These are phyloP conservation scores for Oxytropis ochrocephala DNA, from an alignment of 306 rosid species.

Conservation along the genomic window DNA sequence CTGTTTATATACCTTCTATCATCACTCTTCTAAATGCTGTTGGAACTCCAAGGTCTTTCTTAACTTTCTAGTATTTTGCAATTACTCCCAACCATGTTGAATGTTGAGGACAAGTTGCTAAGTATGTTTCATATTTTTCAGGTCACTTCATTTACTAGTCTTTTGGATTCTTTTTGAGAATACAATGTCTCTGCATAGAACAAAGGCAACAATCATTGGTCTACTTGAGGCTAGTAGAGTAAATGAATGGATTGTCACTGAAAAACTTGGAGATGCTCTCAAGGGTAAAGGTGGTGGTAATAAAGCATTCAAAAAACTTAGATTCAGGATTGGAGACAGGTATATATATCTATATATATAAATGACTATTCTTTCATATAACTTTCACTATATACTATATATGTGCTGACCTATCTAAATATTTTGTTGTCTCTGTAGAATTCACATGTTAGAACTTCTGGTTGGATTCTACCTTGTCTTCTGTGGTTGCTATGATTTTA, in stretches of 20 bases:
- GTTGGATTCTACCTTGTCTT: constrained; percentile 66
- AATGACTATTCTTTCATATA: neutral
- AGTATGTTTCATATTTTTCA: constrained; percentile 22
- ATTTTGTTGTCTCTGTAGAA: constrained; percentile 32
- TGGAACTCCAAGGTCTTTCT: constrained; percentile 75
- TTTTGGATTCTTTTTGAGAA: constrained; percentile 91
- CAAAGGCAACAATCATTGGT: constrained; percentile 83
- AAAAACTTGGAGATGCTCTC: constrained; percentile 74
- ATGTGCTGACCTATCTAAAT: neutral
- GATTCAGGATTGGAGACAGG: constrained; percentile 68
- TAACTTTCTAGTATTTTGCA: neutral
- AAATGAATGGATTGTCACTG: constrained; percentile 90
- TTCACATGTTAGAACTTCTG: constrained; percentile 59
- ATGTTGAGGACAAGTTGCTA: neutral
- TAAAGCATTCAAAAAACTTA: constrained; percentile 40
- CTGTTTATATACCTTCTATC: constrained; percentile 70
- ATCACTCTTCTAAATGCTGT: constrained; percentile 74
- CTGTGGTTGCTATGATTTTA: constrained; percentile 56
- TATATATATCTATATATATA: constrained; percentile 36
- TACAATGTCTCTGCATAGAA: constrained; percentile 79
- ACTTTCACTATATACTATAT: neutral
- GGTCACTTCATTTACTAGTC: constrained; percentile 65
- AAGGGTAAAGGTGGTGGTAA: constrained; percentile 33
- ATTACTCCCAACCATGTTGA: neutral
- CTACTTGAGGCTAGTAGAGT: constrained; percentile 59